phyloP scores from a whole-genome alignment of 352 stramenopile genomes.

The Phytophthora vignae region DNA sequence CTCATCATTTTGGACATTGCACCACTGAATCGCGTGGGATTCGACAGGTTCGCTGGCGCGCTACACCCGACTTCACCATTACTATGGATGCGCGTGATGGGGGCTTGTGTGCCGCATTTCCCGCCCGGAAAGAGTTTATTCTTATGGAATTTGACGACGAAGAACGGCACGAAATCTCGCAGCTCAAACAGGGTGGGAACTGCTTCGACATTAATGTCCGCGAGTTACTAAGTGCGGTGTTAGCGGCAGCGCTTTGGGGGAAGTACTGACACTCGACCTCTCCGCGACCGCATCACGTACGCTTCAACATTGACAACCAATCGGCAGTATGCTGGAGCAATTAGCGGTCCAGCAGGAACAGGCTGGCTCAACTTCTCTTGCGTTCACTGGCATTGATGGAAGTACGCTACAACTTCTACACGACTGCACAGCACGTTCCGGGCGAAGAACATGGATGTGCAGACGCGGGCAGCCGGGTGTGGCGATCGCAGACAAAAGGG shows the following conservation, averaged over 20 bases:
- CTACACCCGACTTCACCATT: not conserved
- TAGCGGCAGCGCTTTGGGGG: not conserved
- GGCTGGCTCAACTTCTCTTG: not conserved
- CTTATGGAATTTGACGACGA: not conserved
- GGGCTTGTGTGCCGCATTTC: not conserved
- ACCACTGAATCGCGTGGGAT: not conserved
- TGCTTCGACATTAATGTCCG: not conserved
- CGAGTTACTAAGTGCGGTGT: too few relatives aligned
- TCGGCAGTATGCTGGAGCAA: not conserved
- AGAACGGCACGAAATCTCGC: not conserved
- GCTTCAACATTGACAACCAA: not conserved
- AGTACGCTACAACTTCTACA: not conserved
- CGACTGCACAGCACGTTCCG: not conserved
- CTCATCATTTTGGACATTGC: conserved; percentile 1
- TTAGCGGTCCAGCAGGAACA: not conserved
- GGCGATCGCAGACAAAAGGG: not conserved
- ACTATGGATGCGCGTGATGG: not conserved
- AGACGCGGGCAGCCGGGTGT: not conserved
- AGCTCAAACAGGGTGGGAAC: not conserved
- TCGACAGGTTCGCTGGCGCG: not conserved
- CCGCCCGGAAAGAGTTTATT: not conserved
- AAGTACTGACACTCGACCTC: not conserved
- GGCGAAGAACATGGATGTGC: not conserved
- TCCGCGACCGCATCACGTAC: not conserved
- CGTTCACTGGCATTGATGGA: not conserved